Evolutionary conservation across 371 early-diverging fungal species (phyloP).

Genomic region (Parasitella parasitica): DNA sequence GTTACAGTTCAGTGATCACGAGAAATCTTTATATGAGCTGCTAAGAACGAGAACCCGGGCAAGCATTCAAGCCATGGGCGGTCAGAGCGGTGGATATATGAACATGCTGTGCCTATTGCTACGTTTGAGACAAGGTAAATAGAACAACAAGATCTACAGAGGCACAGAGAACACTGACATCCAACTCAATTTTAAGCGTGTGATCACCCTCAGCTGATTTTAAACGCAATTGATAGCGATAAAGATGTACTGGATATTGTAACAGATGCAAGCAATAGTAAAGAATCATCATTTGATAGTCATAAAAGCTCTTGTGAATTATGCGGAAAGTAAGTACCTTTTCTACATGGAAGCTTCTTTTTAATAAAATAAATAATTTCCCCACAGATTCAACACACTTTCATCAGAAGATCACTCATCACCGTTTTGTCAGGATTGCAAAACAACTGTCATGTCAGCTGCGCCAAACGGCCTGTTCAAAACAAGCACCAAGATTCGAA

Average conservation of each 20-base stretch:
- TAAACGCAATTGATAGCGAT: slow-evolving; percentile 62
- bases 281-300: neutral
- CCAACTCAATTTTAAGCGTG: slow-evolving; percentile 39
- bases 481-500: slow-evolving; percentile 53
- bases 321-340: slow-evolving; percentile 31
- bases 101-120: slow-evolving; percentile 59
- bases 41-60: slow-evolving; percentile 50
- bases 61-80: slow-evolving; percentile 40
- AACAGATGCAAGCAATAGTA: neutral
- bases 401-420: neutral
- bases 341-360: neutral
- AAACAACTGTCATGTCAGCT: neutral
- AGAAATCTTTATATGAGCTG: slow-evolving; percentile 62
- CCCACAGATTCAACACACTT: neutral
- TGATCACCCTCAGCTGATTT: slow-evolving; percentile 75
- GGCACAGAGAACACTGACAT: neutral
- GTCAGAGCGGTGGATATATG: slow-evolving; percentile 53
- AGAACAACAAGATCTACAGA: neutral
- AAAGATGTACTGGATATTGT: slow-evolving; percentile 34
- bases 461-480: slow-evolving; percentile 6
- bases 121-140: slow-evolving; percentile 54
- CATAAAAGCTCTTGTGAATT: slow-evolving; percentile 23
- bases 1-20: slow-evolving; percentile 54
- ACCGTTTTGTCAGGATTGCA: neutral
- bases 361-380: neutral